Evolutionary conservation across 2,329 filamentous ascomycete genomes (phyloP), one percentile per base, ranked within the genome.

Genomic region (Fusarium anguioides): DNA sequence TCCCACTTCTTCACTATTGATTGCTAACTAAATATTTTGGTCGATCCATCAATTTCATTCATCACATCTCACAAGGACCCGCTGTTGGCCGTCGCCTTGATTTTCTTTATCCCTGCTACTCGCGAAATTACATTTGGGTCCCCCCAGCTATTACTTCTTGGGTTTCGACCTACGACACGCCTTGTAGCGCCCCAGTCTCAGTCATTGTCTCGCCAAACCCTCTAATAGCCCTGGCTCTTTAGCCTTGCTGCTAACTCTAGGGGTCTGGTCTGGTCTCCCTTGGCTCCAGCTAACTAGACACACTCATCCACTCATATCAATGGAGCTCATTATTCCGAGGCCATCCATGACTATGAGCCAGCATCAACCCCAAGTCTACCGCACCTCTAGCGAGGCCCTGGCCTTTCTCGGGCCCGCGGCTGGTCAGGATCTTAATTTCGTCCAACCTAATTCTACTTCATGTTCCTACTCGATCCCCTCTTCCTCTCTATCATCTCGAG

Each of bases 71-170:
- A 47, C 40, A 66, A 52, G 50, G 59, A 51, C 68, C 68, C 65
- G 68, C 68, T 70, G 67, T 70, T 70, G 67, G 64, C 66, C 59
- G 60, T 26, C 35, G 37, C 35, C 53, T 58, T 50, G 62, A 64
- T 60, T 59, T 36, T 49, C 40, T 52, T n/a, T 37, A 64, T 60
- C 72, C 72, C 67, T 71, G 72, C 45, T 58, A n/a, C 57, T 52
- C 54, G 62, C 57, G 68, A 74, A 74, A 74, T 74, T 74, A 51
- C 72, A 60, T 41, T 60, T 49, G 44, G 59, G 27, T 26, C 44
- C 59, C 51, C 63, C 66, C 63, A 51, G 41, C 66, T 42, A 53
- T 62, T 36, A 26, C 61, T 63, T 59, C 60, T 60, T 60, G 66
- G 47, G 45, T 51, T 60, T 56, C 52, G 51, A 57, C 47, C 57